Conservation (phyloP, 2,329 filamentous ascomycete species). For the Nectriaceae sp. region DNA sequence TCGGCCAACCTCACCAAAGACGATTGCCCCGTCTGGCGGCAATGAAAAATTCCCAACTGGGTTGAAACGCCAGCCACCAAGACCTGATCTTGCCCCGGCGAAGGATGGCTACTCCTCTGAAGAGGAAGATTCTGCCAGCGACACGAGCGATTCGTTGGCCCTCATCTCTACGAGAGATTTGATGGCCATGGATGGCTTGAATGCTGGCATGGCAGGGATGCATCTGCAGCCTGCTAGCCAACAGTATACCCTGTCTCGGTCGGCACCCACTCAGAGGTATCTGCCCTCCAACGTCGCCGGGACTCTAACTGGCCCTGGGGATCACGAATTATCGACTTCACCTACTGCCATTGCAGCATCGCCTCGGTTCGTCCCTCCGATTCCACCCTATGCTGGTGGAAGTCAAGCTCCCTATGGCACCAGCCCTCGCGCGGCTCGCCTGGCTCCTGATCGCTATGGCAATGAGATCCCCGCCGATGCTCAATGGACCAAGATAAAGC, state of each 20-base stretch:
- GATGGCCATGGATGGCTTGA: slow-evolving; percentile 48
- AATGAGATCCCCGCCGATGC: slow-evolving; percentile 57
- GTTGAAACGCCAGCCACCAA: slow-evolving; percentile 40
- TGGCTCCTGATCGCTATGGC: slow-evolving; percentile 60
- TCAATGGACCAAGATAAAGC: slow-evolving; percentile 60
- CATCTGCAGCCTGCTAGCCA: slow-evolving; percentile 36
- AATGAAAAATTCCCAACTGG: slow-evolving; percentile 45
- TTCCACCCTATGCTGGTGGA: slow-evolving; percentile 29
- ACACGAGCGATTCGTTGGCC: slow-evolving; percentile 39
- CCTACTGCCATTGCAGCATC: slow-evolving; percentile 36
- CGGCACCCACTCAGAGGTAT: slow-evolving; percentile 34
- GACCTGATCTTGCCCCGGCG: slow-evolving; percentile 33
- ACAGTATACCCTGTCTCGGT: slow-evolving; percentile 41
- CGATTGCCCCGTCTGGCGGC: slow-evolving; percentile 36
- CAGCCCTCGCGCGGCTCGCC: slow-evolving; percentile 36
- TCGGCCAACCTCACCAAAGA: slow-evolving; percentile 35
- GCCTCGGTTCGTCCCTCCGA: slow-evolving; percentile 42
- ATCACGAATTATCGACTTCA: slow-evolving; percentile 36
- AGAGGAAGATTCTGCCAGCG: slow-evolving; percentile 37
- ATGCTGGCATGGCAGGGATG: slow-evolving; percentile 43
- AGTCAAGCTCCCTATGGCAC: slow-evolving; percentile 36
- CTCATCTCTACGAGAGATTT: slow-evolving; percentile 58
- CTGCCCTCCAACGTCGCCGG: slow-evolving; percentile 36
- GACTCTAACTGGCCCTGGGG: slow-evolving; percentile 15
- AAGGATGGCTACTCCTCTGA: slow-evolving; percentile 40